Conservation (phyloP, 371 early-diverging fungal genomes). For the Blastocladiella emersonii region DNA sequence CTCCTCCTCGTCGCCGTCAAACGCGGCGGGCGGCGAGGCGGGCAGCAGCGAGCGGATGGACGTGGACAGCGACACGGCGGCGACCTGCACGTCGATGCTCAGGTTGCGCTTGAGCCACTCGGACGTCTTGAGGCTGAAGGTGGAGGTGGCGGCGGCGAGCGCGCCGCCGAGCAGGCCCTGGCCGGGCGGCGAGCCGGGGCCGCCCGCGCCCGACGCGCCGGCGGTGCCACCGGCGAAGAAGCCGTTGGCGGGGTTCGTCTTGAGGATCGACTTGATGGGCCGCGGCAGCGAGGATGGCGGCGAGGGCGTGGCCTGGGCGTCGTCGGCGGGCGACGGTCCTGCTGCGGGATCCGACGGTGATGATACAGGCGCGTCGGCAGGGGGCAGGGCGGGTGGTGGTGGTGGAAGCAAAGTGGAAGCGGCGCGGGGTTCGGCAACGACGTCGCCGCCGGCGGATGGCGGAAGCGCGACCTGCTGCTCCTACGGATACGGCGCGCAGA, state of each 20-base stretch:
- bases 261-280: neutral
- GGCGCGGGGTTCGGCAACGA: no score
- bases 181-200: no score
- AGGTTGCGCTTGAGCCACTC: neutral
- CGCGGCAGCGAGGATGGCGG: no score
- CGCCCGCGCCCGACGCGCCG: neutral
- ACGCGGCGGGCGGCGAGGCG: neutral
- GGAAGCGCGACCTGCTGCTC: no score
- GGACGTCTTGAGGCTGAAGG: neutral
- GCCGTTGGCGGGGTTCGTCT: neutral
- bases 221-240: neutral
- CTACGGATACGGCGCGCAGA: no score
- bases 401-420: no score
- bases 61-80: neutral
- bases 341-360: no score
- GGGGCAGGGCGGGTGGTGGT: no score
- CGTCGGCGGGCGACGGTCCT: no score
- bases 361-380: no score
- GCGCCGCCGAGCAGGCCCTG: neutral
- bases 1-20: neutral
- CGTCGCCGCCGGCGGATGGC: no score
- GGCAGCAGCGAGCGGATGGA: neutral
- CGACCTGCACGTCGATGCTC: neutral
- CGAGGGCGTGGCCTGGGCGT: no score
- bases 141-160: neutral